A percentile compares a stretch with the other conserved stretches of the same genome.
Conservation (phyloP, 2,329 filamentous ascomycete species). For the Venturia effusa region DNA sequence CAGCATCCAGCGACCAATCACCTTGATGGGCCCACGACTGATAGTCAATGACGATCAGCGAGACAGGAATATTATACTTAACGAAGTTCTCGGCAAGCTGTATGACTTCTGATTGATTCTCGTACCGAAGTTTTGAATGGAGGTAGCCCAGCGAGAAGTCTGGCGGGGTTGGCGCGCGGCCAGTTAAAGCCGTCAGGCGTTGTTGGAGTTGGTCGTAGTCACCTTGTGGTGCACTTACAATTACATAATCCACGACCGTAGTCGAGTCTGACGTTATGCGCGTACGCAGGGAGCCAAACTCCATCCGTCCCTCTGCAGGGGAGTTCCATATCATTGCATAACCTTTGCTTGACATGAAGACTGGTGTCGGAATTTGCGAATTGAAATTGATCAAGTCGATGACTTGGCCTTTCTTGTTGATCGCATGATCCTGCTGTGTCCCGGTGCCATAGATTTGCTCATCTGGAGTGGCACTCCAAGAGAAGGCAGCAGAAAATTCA, state of each 20-base stretch:
- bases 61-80: slow-evolving; percentile 21
- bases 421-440: slow-evolving; percentile 20
- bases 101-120: slow-evolving; percentile 22
- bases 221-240: slow-evolving; percentile 19
- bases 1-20: slow-evolving; percentile 21
- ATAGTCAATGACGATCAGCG: slow-evolving; percentile 23
- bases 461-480: slow-evolving; percentile 24
- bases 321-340: slow-evolving; percentile 24
- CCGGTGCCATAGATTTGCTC: slow-evolving; percentile 24
- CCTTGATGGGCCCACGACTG: slow-evolving; percentile 23
- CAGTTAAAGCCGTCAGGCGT: slow-evolving; percentile 19
- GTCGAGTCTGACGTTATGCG: slow-evolving; percentile 20
- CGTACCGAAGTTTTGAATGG: slow-evolving; percentile 23
- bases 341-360: slow-evolving; percentile 21
- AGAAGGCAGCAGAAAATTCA: slow-evolving; percentile 27
- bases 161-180: slow-evolving; percentile 21
- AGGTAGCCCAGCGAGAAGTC: slow-evolving; percentile 22
- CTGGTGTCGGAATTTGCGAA: slow-evolving; percentile 21
- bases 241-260: slow-evolving; percentile 22
- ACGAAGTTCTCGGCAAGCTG: slow-evolving; percentile 21
- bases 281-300: slow-evolving; percentile 20
- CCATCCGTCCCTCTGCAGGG: slow-evolving; percentile 20
- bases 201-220: slow-evolving; percentile 22
- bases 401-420: slow-evolving; percentile 23
- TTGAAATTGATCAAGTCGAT: slow-evolving; percentile 24